phyloP scores from a whole-genome alignment of 139 green algal genomes.

The Prasinococcaceae sp. region DNA sequence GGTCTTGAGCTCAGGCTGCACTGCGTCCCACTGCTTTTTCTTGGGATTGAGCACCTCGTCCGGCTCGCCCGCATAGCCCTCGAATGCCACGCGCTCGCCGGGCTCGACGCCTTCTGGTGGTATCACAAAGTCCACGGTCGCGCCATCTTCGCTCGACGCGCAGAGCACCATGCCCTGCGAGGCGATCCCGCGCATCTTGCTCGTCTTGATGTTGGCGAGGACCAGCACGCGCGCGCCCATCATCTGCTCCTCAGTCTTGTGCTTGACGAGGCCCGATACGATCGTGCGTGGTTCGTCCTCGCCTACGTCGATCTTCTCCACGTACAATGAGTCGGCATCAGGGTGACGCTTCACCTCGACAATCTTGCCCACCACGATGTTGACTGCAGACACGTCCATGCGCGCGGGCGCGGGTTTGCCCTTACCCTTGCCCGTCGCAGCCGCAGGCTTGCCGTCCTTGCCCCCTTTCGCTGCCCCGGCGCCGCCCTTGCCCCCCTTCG shows the following conservation, averaged over 20 bases:
- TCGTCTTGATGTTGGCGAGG: constrained; percentile 86
- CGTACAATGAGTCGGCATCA: constrained; percentile 73
- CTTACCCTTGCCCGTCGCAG: not conserved
- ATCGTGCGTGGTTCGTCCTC: constrained; percentile 52
- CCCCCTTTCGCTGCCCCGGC: not conserved
- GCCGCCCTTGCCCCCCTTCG: not conserved
- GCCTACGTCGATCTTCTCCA: constrained; percentile 91
- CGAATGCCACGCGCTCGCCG: constrained; percentile 56
- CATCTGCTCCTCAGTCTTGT: constrained; percentile 60
- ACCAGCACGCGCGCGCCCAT: constrained; percentile 44
- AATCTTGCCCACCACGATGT: constrained; percentile 76
- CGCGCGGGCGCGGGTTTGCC: not conserved
- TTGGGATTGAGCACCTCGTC: constrained; percentile 83
- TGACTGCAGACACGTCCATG: constrained; percentile 41
- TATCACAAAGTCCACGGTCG: constrained; percentile 63
- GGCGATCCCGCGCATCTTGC: constrained; percentile 73
- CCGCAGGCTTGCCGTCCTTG: not conserved
- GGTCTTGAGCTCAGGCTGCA: constrained; percentile 49
- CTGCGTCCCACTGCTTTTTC: constrained; percentile 72
- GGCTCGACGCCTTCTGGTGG: constrained; percentile 46
- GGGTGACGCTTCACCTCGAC: constrained; percentile 51
- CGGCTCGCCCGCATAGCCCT: constrained; percentile 49
- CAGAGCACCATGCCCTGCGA: constrained; percentile 80
- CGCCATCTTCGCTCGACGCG: constrained; percentile 36
- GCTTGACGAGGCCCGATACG: constrained; percentile 78